Evolutionary conservation across 2,329 filamentous ascomycete species (phyloP).

Genomic region (Cryoendolithus antarcticus): DNA sequence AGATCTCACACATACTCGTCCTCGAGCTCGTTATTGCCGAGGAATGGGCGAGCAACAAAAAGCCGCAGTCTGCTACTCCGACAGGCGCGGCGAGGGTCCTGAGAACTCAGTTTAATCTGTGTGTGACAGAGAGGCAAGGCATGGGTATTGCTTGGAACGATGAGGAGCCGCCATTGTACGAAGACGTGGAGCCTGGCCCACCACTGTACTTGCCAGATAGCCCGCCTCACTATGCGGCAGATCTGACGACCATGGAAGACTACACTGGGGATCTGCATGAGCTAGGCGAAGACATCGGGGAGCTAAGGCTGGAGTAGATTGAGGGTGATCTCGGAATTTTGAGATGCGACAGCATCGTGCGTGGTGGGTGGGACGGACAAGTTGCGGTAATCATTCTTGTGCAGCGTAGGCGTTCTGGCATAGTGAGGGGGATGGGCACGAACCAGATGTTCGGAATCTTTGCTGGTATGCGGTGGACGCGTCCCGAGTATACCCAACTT

Average conservation of each 20-base stretch:
- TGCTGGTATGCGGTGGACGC: no score
- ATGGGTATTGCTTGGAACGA: slow-evolving; percentile 95
- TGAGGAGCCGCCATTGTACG: slow-evolving; percentile 85
- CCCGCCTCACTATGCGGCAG: neutral
- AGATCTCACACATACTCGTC: slow-evolving; percentile 72
- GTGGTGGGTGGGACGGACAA: no score
- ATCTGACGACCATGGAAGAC: slow-evolving; percentile 27
- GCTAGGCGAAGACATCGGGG: slow-evolving; percentile 29
- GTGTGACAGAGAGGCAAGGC: slow-evolving; percentile 71
- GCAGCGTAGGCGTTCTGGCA: no score
- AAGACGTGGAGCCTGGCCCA: slow-evolving; percentile 79
- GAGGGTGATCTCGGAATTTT: no score
- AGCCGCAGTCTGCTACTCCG: slow-evolving; percentile 63
- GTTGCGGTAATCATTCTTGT: no score
- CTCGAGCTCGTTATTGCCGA: slow-evolving; percentile 91
- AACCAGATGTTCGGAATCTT: no score
- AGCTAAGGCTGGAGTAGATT: neutral
- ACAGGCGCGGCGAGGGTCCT: slow-evolving; percentile 85
- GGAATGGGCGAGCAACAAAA: slow-evolving; percentile 62
- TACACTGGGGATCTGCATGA: slow-evolving; percentile 31
- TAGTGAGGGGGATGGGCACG: no score
- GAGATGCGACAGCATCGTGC: no score
- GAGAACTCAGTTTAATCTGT: slow-evolving; percentile 77
- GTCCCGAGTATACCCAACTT: no score
- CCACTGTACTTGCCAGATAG: slow-evolving; percentile 39